Evolutionary conservation across 148 eudicot genomes (phyloP), one percentile per base, ranked within the genome.

Genomic region (Chenopodium formosanum): DNA sequence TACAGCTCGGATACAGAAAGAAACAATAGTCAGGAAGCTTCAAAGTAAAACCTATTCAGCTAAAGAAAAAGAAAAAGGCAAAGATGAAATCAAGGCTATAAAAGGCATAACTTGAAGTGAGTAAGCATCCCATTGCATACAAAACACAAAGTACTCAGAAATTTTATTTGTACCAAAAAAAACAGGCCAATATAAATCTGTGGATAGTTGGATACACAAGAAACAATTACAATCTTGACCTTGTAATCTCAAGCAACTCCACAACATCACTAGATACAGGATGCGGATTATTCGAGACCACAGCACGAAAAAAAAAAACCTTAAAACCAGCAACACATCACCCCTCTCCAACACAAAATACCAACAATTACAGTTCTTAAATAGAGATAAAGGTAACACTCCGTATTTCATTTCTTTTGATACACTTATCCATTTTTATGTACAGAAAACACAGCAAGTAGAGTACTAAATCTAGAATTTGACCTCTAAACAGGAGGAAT

Each of bases 401-500:
- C 44, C 44, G 44, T 40, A 77, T 56, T 73, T 84, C 68, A 62
- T 75, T 48, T 74, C 58, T 25, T 69, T 58, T 25, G n/a, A 34
- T 9, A 37, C 66, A 65, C 81, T 64, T 78, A 27, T 46, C 40
- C 34, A 17, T 72, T 77, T 78, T 65, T 81, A 81, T 86, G 78
- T 83, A 86, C 86, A 86, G 44, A 63, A 78, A 67, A 37, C 87
- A 85, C 70, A 73, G 20, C 19, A 66, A 32, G 67, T 65, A 34
- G 47, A 56, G 62, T 40, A 13, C 37, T 62, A 34, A 79, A 77
- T 81, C 84, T 84, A 83, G 60, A 17, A 52, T 82, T 83, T 74
- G 78, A 89, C 85, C 85, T 85, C 86, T 93, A 95, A 79, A 95
- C 99, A 56, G 96, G 92, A 13, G 99, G 99, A 40, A 95, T 95